A percentile compares a stretch with the other conserved stretches of the same genome.
Evolutionary conservation across 176 grass and related monocot species (phyloP).

Genomic region (Oryza australiensis): DNA sequence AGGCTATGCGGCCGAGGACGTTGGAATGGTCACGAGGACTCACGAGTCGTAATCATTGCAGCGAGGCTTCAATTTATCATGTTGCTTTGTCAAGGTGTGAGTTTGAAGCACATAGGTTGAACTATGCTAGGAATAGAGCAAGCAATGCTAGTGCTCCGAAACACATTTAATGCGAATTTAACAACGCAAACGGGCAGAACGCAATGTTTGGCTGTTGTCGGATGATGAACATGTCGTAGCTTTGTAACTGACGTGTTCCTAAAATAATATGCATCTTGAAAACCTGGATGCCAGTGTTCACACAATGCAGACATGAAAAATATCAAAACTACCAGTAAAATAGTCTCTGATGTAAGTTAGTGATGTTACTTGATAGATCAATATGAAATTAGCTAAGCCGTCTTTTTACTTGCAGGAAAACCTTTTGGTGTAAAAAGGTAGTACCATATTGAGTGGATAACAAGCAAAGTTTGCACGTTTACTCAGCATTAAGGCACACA

Average conservation of each 20-base stretch:
- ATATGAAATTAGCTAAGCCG: neutral
- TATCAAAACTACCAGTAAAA: too few relatives aligned
- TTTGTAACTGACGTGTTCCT: neutral
- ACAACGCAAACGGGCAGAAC: neutral
- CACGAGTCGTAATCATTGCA: neutral
- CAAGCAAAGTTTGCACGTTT: slow-evolving; percentile 49
- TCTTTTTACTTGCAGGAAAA: neutral
- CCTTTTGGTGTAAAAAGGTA: neutral
- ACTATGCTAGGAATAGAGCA: neutral
- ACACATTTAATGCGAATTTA: slow-evolving; percentile 12
- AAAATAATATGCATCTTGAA: too few relatives aligned
- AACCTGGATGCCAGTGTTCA: neutral
- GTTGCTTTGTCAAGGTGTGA: slow-evolving; percentile 9
- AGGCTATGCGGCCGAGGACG: neutral
- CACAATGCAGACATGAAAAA: neutral
- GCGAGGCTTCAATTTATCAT: neutral
- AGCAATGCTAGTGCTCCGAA: neutral
- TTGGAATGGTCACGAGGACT: neutral
- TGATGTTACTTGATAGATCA: neutral
- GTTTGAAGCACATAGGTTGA: neutral
- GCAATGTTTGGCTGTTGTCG: neutral
- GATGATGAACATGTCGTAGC: neutral
- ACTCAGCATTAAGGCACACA: neutral
- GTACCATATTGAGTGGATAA: slow-evolving; percentile 3
- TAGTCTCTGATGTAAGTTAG: too few relatives aligned